These are phyloP conservation scores for Leccinum boreale DNA, from an alignment of 768 basidiomycete species.

Conservation along the genomic window DNA sequence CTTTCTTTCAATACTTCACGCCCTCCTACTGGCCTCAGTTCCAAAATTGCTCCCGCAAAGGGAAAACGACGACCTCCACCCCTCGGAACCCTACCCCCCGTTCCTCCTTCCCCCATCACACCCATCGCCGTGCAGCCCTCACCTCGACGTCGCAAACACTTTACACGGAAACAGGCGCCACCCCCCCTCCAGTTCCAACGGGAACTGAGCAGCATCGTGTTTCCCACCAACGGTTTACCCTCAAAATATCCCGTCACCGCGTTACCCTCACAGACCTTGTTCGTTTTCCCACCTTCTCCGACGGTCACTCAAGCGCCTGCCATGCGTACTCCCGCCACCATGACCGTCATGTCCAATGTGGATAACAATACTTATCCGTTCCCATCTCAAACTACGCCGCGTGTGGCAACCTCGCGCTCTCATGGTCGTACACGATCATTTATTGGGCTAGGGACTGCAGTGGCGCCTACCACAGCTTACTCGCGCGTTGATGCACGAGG, in stretches of 20 bases:
- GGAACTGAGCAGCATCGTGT: constrained; percentile 25
- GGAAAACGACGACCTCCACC: constrained; percentile 59
- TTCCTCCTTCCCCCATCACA: constrained; percentile 68
- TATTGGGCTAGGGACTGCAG: constrained; percentile 63
- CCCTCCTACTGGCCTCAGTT: constrained; percentile 52
- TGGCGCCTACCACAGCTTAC: constrained; percentile 77
- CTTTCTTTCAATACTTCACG: constrained; percentile 45
- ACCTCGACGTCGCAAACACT: constrained; percentile 44
- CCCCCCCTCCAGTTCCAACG: constrained; percentile 52
- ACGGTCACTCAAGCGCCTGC: constrained; percentile 43
- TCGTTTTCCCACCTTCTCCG: constrained; percentile 84
- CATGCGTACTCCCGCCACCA: constrained; percentile 69
- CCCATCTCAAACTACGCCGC: constrained; percentile 60
- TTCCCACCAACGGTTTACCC: constrained; percentile 22
- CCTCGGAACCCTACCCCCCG: constrained; percentile 60
- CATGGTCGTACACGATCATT: constrained; percentile 71
- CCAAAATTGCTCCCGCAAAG: constrained; percentile 47
- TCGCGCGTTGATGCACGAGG: constrained; percentile 83
- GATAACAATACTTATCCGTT: constrained; percentile 46
- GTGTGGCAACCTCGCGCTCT: constrained; percentile 63
- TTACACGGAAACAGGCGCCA: constrained; percentile 52
- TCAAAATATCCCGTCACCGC: constrained; percentile 26
- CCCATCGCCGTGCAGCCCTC: constrained; percentile 43
- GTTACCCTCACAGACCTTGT: constrained; percentile 79
- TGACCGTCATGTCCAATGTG: constrained; percentile 72